A percentile compares a stretch with the other conserved stretches of the same genome.
These are phyloP conservation scores for Brassica hybrid DNA, from an alignment of 441 rosid species.

Conservation along the genomic window DNA sequence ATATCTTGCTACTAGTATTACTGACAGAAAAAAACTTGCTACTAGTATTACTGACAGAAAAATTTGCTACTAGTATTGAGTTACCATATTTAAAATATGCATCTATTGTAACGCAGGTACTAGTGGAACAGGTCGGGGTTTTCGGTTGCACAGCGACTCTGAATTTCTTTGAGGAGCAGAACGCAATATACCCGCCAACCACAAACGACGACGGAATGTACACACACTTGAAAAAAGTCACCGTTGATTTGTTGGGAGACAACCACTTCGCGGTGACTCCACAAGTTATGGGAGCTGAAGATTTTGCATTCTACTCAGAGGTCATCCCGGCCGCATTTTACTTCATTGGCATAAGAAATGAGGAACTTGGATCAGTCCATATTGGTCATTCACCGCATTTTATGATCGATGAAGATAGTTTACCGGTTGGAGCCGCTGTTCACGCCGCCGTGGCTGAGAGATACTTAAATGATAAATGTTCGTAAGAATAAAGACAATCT, in stretches of 20 bases:
- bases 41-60: too few species aligned
- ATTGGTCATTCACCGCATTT: slow-evolving; percentile 84
- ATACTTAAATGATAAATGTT: slow-evolving; percentile 60
- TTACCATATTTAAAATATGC: background rate
- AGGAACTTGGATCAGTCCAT: slow-evolving; percentile 69
- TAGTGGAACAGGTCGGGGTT: slow-evolving; percentile 71
- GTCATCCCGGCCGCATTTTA: slow-evolving; percentile 78
- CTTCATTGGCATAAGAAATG: slow-evolving; percentile 80
- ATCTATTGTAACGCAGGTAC: slow-evolving; percentile 53
- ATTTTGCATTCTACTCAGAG: slow-evolving; percentile 83
- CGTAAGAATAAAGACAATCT: background rate
- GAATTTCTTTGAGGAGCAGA: slow-evolving; percentile 74
- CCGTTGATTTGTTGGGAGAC: slow-evolving; percentile 61
- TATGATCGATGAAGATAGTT: slow-evolving; percentile 84
- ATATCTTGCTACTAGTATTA: background rate
- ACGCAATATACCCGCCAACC: slow-evolving; percentile 72
- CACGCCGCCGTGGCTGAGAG: slow-evolving; percentile 88
- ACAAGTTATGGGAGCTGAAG: slow-evolving; percentile 95
- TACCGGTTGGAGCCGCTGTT: slow-evolving; percentile 80
- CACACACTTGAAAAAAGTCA: slow-evolving; percentile 73
- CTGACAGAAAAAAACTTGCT: too few species aligned
- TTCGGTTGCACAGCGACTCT: slow-evolving; percentile 69
- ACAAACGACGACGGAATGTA: slow-evolving; percentile 70
- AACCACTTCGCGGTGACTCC: slow-evolving; percentile 61
- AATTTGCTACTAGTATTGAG: too few species aligned